A percentile compares a stretch with the other conserved stretches of the same genome.
These are phyloP conservation scores for Penicillium janthinellum DNA, from an alignment of 2,329 filamentous ascomycete species.

Conservation along the genomic window DNA sequence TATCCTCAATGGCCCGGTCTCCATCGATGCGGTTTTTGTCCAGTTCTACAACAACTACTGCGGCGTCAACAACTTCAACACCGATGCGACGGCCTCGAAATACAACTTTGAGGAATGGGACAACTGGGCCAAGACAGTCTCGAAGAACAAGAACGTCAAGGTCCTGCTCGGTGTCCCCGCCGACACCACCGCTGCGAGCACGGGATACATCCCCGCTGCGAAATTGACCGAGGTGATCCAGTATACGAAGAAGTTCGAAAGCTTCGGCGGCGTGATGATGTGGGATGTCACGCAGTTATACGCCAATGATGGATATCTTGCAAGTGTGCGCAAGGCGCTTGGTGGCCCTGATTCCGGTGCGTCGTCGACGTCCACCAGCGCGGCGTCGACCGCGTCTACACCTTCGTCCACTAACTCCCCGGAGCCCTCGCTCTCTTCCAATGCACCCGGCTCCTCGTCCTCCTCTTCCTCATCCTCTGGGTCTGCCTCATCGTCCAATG, in stretches of 20 bases:
- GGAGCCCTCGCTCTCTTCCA: conserved; percentile 28
- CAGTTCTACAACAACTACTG: conserved; percentile 74
- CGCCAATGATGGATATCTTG: conserved; percentile 60
- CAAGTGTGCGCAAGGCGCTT: conserved; percentile 42
- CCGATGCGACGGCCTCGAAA: conserved; percentile 51
- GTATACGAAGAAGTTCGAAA: conserved; percentile 58
- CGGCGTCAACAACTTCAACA: conserved; percentile 56
- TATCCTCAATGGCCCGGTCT: conserved; percentile 57
- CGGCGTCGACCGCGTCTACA: conserved; percentile 30
- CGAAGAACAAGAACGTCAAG: conserved; percentile 62
- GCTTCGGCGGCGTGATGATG: conserved; percentile 69
- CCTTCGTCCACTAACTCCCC: conserved; percentile 31
- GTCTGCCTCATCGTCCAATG: conserved; percentile 24
- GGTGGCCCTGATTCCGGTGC: conserved; percentile 52
- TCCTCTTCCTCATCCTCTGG: conserved; percentile 31
- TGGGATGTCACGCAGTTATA: conserved; percentile 68
- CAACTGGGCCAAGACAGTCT: conserved; percentile 61
- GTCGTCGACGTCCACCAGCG: conserved; percentile 33
- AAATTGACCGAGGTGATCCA: conserved; percentile 54
- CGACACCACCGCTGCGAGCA: conserved; percentile 54
- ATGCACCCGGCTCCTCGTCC: conserved; percentile 29
- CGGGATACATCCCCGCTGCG: conserved; percentile 57
- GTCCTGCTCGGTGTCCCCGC: conserved; percentile 64
- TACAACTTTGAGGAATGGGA: conserved; percentile 69
- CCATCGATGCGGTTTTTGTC: conserved; percentile 63